Percentiles rank a stretch among this genome's conserved stretches.
Evolutionary conservation across 345 rosid genomes (phyloP).

Genomic region (Rhizophora apiculata): DNA sequence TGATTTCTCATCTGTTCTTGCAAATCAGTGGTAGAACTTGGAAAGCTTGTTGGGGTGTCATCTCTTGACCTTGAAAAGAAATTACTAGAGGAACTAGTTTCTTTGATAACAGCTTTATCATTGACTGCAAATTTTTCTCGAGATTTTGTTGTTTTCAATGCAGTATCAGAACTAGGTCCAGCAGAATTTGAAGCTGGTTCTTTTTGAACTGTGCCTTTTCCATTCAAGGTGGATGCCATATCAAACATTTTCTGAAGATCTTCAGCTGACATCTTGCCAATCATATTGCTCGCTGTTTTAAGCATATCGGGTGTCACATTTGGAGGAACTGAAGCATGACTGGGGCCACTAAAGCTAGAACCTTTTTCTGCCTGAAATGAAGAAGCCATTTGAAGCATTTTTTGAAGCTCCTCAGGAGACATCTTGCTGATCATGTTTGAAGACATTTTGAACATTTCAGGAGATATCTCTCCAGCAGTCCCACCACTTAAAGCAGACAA

Average conservation of each 20-base stretch:
- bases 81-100: slow-evolving; percentile 42
- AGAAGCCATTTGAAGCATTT: slow-evolving; percentile 74
- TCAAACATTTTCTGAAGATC: slow-evolving; percentile 87
- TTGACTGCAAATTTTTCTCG: slow-evolving; percentile 28
- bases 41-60: slow-evolving; percentile 45
- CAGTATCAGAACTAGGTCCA: slow-evolving; percentile 23
- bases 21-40: slow-evolving; percentile 60
- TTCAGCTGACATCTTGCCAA: slow-evolving; percentile 68
- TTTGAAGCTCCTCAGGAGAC: slow-evolving; percentile 89
- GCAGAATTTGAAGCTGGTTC: slow-evolving; percentile 17
- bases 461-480: not conserved
- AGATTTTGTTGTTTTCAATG: slow-evolving; percentile 8
- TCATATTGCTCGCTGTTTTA: slow-evolving; percentile 77
- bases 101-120: slow-evolving; percentile 35
- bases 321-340: slow-evolving; percentile 44
- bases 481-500: slow-evolving; percentile 58
- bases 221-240: slow-evolving; percentile 63
- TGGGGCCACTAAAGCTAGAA: slow-evolving; percentile 33
- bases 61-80: slow-evolving; percentile 39
- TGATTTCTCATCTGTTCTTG: slow-evolving; percentile 92
- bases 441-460: slow-evolving; percentile 62
- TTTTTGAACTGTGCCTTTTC: slow-evolving; percentile 23
- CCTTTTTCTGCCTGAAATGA: slow-evolving; percentile 56
- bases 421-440: slow-evolving; percentile 84
- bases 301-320: slow-evolving; percentile 74